Conservation (phyloP, 805 yeast species). For the Hanseniaspora hatyaiensis region DNA sequence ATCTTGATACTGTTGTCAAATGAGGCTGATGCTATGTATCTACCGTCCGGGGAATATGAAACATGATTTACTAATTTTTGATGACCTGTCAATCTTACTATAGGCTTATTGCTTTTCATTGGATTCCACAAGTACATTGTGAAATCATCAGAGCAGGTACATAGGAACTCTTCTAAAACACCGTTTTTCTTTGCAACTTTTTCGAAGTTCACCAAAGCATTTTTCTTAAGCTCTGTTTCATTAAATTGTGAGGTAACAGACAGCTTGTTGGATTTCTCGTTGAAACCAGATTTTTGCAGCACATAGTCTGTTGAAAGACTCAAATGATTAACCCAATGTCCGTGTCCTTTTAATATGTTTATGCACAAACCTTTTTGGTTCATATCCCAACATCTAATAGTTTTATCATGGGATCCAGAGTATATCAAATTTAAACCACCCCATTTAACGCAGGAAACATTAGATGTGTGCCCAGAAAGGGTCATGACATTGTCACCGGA, state of each 20-base stretch:
- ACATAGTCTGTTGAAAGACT: conserved; percentile 85
- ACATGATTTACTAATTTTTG: conserved; percentile 95
- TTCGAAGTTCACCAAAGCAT: conserved; percentile 43
- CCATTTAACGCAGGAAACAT: conserved; percentile 96
- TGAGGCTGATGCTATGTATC: conserved; percentile 79
- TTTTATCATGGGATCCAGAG: conserved; percentile 87
- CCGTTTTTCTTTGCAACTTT: conserved; percentile 47
- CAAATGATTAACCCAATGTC: conserved; percentile 95
- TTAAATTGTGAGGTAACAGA: conserved; percentile 24
- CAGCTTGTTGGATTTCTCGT: conserved; percentile 47
- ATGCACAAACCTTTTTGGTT: conserved; percentile 63
- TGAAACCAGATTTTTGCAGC: conserved; percentile 77
- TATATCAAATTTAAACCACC: conserved; percentile 78
- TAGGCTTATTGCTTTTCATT: conserved; percentile 61
- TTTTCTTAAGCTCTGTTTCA: conserved; percentile 35
- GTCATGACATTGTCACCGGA: conserved; percentile 55
- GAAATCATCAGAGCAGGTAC: conserved; percentile 92
- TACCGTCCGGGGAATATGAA: conserved; percentile 89
- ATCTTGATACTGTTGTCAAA: conserved; percentile 90
- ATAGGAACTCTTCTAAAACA: conserved; percentile 69
- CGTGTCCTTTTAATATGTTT: conserved; percentile 75
- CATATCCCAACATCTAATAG: conserved; percentile 81
- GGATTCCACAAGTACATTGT: conserved; percentile 98
- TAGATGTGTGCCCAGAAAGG: conserved; percentile 74
- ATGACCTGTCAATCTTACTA: conserved; percentile 93